A percentile compares a stretch with the other conserved stretches of the same genome.
These are phyloP conservation scores for Trichodelitschia bisporula DNA, from an alignment of 495 filamentous ascomycete species.

Conservation along the genomic window DNA sequence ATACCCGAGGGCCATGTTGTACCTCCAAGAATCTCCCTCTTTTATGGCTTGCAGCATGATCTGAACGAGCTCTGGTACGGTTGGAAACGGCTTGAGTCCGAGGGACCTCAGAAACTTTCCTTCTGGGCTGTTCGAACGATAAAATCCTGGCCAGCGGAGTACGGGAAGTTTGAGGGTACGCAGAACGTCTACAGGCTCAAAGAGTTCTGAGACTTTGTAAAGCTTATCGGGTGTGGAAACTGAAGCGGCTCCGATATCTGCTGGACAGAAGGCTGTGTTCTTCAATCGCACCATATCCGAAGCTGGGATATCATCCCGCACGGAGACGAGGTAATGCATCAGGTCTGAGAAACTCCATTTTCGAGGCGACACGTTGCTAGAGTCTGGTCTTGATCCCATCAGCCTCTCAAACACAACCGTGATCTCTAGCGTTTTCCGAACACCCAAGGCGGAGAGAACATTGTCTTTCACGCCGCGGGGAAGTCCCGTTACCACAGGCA, in stretches of 20 bases:
- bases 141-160: conserved; percentile 64
- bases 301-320: conserved; percentile 66
- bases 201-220: conserved; percentile 39
- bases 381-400: conserved; percentile 16
- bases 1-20: conserved; percentile 51
- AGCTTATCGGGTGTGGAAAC: background rate
- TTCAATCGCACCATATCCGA: conserved; percentile 63
- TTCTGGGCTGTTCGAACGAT: conserved; percentile 35
- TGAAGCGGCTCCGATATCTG: conserved; percentile 7
- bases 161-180: conserved; percentile 45
- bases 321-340: conserved; percentile 77
- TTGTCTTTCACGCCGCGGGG: conserved; percentile 70
- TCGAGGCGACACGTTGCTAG: too few species aligned
- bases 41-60: conserved; percentile 38
- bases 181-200: conserved; percentile 49
- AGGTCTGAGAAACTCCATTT: conserved; percentile 89
- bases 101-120: conserved; percentile 45
- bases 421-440: conserved; percentile 72
- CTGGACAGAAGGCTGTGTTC: conserved; percentile 45
- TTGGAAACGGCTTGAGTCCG: conserved; percentile 44
- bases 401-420: conserved; percentile 62
- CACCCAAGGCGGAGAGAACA: conserved; percentile 56
- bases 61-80: conserved; percentile 41
- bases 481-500: conserved; percentile 46
- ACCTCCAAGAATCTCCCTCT: conserved; percentile 28